Conservation (phyloP, 140 eudicot genomes). For the Senecio squalidus region DNA sequence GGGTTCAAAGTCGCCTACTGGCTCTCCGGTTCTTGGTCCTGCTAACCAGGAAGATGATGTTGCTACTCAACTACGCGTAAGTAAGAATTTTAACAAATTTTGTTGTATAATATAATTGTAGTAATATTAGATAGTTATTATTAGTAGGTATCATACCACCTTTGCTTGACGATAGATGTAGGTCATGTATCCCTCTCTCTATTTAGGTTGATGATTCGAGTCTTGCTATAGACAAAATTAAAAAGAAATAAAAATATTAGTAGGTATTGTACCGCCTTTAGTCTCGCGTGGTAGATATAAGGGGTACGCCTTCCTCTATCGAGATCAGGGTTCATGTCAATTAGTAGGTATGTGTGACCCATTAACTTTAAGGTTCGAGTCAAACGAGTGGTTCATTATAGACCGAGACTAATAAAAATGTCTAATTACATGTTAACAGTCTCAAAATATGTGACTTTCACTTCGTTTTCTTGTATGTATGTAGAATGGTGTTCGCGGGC, state of each 20-base stretch:
- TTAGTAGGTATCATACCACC: too few relatives aligned
- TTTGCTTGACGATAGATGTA: too few relatives aligned
- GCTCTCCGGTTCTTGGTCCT: conserved; percentile 53
- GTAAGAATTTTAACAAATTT: conserved; percentile 8
- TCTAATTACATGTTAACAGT: neutral
- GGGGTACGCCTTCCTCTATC: too few relatives aligned
- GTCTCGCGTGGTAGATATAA: too few relatives aligned
- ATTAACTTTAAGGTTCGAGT: neutral
- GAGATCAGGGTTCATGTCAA: too few relatives aligned
- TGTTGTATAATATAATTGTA: neutral
- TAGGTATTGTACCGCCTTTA: too few relatives aligned
- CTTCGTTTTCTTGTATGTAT: conserved; percentile 7
- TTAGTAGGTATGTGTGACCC: neutral
- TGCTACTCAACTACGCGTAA: conserved; percentile 62
- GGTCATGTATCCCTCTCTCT: too few relatives aligned
- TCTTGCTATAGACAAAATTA: too few relatives aligned
- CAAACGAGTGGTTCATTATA: neutral
- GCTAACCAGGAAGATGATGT: conserved; percentile 77
- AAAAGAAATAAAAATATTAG: too few relatives aligned
- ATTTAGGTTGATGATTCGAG: too few relatives aligned
- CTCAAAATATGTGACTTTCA: neutral
- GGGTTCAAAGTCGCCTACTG: conserved; percentile 43
- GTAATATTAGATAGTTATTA: neutral
- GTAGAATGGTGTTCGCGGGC: conserved; percentile 89
- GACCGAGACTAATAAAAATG: neutral